Evolutionary conservation across 75 land plant genomes (phyloP).

Genomic region (Cryptomeria japonica): DNA sequence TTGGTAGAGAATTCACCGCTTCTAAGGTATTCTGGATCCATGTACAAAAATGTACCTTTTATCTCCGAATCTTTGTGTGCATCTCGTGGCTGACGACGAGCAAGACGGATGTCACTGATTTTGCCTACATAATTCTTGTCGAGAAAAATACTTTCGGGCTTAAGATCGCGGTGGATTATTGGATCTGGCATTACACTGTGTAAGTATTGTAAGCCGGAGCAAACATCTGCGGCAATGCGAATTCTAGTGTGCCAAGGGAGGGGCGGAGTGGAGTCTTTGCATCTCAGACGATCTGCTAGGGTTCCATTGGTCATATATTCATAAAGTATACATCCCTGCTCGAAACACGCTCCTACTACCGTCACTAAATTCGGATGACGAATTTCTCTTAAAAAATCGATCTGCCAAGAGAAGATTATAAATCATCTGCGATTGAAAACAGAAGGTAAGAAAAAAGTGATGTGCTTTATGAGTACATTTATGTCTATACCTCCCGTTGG

Average conservation of each 20-base stretch:
- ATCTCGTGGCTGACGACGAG: conserved; percentile 20
- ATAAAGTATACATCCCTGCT: conserved; percentile 53
- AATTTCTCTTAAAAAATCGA: conserved; percentile 37
- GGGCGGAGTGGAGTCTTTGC: conserved; percentile 45
- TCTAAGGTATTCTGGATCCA: conserved; percentile 67
- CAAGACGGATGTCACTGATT: conserved; percentile 63
- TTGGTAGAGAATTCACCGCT: conserved; percentile 60
- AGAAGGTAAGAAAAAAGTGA: too few relatives aligned
- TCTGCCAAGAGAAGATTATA: conserved; percentile 24
- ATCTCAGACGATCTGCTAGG: conserved; percentile 57
- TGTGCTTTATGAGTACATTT: too few relatives aligned
- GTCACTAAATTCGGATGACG: conserved; percentile 69
- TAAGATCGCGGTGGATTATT: conserved; percentile 72
- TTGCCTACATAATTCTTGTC: conserved; percentile 61
- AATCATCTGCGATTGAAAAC: background rate
- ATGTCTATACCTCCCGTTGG: background rate
- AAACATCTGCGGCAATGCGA: conserved; percentile 58
- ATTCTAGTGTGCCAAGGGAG: conserved; percentile 62
- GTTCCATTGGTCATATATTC: conserved; percentile 65
- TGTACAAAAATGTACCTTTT: conserved; percentile 58
- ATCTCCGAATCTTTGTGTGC: conserved; percentile 29
- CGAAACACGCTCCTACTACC: conserved; percentile 68
- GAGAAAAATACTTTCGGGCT: conserved; percentile 71
- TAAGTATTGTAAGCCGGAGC: conserved; percentile 59
- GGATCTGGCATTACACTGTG: conserved; percentile 54